Base-by-base conservation (phyloP, 169 alveolate species). In the Babesia sp. region DNA sequence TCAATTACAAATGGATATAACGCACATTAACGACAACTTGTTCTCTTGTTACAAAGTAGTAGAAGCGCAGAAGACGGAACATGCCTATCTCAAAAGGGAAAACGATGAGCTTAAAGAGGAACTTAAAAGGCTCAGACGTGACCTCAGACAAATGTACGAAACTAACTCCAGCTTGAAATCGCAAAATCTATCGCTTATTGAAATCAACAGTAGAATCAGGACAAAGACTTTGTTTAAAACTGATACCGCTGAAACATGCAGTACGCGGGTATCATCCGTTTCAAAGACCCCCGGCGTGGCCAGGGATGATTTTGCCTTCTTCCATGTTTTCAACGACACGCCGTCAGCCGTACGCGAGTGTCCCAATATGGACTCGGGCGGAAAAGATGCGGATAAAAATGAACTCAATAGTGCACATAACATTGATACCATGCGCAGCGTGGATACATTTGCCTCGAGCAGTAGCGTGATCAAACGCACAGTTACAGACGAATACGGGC, bases 151-250 rank as follows among this genome's bases (percentile, higher is more conserved):
- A 37, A 61, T 81, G 39, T 58, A 61, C 68, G 85, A 81, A 45
- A 36, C 61, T 59, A 67, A 67, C 74, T 71, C 85, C 14, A 67
- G 18, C 50, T 53, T 61, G 1, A 81, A 81, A 66, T 70, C 83
- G 59, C 87, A 79, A 70, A 79, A 79, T 45, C 39, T 56, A 45
- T 79, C 87, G 22, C 76, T 79, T 20, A 79, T 79, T 28, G 87
- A 79, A 66, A 79, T 79, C 14, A 79, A 79, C 60, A 72, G 59
- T 41, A 12, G 87, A 31, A 51, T 79, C 8, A 56, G 87, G 53
- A 63, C 72, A 4, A 79, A 75, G 41, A 79, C 83, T 6, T 64
- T 79, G 29, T 79, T 79, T 46, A 54, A 72, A 31, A 26, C 5
- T 3, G 81, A 79, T 34, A 48, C 45, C 11, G 67, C 66, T 16